Conservation (phyloP, 768 basidiomycete genomes). For the Mrakia hoshinonis region DNA sequence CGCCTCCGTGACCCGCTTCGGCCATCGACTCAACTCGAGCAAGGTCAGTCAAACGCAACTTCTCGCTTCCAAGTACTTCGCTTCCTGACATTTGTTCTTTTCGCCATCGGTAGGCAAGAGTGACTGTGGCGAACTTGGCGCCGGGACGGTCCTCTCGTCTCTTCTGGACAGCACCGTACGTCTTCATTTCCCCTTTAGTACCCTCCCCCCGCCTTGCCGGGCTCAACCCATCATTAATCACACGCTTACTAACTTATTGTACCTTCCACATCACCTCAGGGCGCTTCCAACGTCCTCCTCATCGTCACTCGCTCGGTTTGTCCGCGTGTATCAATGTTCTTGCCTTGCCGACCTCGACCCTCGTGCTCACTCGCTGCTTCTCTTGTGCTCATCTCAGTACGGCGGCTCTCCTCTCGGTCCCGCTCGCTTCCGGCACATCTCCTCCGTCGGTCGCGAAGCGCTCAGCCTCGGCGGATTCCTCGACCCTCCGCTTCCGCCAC, state of each 20-base stretch:
- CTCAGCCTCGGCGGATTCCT: too few species aligned
- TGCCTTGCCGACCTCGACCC: too few species aligned
- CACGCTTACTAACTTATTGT: too few species aligned
- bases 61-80: background rate
- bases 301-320: slow-evolving; percentile 8
- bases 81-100: background rate
- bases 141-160: slow-evolving; percentile 1
- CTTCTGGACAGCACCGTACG: slow-evolving; percentile 8
- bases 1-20: background rate
- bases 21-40: background rate
- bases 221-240: background rate
- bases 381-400: too few species aligned
- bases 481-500: too few species aligned
- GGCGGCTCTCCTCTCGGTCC: too few species aligned
- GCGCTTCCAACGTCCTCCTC: slow-evolving; percentile 9
- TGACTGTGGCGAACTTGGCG: slow-evolving; percentile 11
- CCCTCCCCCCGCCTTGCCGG: background rate
- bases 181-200: too few species aligned
- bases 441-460: too few species aligned
- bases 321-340: background rate
- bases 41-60: background rate
- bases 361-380: too few species aligned
- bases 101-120: background rate
- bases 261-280: background rate
- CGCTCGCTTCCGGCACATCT: too few species aligned